Percentiles rank a stretch among this genome's conserved stretches.
Conservation (phyloP, 1,284 basidiomycete genomes). For the Pyrrhoderma lamaoense region DNA sequence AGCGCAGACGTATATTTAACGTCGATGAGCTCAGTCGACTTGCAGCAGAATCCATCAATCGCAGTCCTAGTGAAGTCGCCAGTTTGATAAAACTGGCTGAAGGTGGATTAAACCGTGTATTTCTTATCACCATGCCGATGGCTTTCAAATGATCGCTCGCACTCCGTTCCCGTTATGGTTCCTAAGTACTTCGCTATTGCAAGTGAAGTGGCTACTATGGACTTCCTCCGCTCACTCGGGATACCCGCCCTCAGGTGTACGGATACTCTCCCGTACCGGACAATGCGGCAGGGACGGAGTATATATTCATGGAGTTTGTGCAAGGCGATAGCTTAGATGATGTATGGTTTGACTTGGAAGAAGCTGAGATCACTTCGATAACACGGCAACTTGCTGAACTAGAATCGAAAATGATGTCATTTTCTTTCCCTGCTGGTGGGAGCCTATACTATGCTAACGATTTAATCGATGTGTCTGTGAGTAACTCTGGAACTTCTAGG, state of each 20-base stretch:
- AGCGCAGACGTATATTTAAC: slow-evolving; percentile 37
- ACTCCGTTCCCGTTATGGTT: slow-evolving; percentile 36
- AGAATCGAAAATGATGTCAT: slow-evolving; percentile 43
- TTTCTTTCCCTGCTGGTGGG: slow-evolving; percentile 44
- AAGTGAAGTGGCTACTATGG: slow-evolving; percentile 47
- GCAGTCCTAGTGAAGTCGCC: slow-evolving; percentile 30
- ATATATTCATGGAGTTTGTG: slow-evolving; percentile 47
- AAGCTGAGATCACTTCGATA: slow-evolving; percentile 36
- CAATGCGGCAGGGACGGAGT: slow-evolving; percentile 44
- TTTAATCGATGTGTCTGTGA: slow-evolving; percentile 11
- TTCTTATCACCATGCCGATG: slow-evolving; percentile 39
- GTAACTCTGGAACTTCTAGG: too few species aligned
- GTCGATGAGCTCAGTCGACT: slow-evolving; percentile 23
- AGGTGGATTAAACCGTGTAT: slow-evolving; percentile 37
- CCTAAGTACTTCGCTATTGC: slow-evolving; percentile 40
- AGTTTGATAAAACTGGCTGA: slow-evolving; percentile 35
- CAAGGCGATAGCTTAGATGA: slow-evolving; percentile 37
- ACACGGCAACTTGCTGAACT: slow-evolving; percentile 38
- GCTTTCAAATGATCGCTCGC: slow-evolving; percentile 39
- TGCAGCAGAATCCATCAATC: slow-evolving; percentile 20
- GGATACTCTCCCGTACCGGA: slow-evolving; percentile 40
- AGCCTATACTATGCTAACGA: slow-evolving; percentile 43
- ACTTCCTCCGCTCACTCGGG: slow-evolving; percentile 37
- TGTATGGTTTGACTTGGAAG: slow-evolving; percentile 35
- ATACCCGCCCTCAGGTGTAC: slow-evolving; percentile 44